phyloP scores from a whole-genome alignment of 139 green algal genomes.

The Auxenochlorella pyrenoidosa region DNA sequence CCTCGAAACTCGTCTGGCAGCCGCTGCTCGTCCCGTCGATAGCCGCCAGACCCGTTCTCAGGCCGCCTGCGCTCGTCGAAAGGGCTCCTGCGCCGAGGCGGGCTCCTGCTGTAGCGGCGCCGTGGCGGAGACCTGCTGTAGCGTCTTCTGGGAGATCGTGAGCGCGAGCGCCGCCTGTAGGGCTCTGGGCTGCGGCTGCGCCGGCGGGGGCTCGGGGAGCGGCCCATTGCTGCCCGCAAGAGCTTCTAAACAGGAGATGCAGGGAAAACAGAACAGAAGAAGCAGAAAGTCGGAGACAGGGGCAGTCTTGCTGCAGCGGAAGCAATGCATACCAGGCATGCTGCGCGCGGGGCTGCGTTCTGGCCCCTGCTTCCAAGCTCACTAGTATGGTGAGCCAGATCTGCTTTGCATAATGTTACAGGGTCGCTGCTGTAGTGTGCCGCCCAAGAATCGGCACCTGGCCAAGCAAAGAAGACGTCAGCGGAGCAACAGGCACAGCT shows the following conservation, averaged over 20 bases:
- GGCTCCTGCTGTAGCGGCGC: not conserved
- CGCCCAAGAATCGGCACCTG: too few relatives aligned
- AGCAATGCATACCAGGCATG: too few relatives aligned
- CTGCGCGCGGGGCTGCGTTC: too few relatives aligned
- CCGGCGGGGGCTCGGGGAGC: not conserved
- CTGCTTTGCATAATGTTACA: too few relatives aligned
- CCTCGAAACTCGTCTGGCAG: constrained; percentile 9
- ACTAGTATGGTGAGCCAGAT: too few relatives aligned
- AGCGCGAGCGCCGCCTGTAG: constrained; percentile 4
- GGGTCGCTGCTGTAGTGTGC: too few relatives aligned
- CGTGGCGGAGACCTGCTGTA: not conserved
- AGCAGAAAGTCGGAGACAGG: too few relatives aligned
- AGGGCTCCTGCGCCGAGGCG: not conserved
- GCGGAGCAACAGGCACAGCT: not conserved
- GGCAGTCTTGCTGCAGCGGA: too few relatives aligned
- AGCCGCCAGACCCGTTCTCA: not conserved
- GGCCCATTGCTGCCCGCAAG: not conserved
- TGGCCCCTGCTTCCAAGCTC: too few relatives aligned
- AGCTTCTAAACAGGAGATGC: too few relatives aligned
- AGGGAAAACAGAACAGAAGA: too few relatives aligned
- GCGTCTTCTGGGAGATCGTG: not conserved
- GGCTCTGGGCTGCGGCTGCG: constrained; percentile 24
- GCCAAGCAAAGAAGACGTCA: too few relatives aligned
- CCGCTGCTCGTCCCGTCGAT: not conserved
- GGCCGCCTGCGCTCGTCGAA: not conserved